Conservation (phyloP, 148 eudicot genomes). For the Dianthus caryophyllus region DNA sequence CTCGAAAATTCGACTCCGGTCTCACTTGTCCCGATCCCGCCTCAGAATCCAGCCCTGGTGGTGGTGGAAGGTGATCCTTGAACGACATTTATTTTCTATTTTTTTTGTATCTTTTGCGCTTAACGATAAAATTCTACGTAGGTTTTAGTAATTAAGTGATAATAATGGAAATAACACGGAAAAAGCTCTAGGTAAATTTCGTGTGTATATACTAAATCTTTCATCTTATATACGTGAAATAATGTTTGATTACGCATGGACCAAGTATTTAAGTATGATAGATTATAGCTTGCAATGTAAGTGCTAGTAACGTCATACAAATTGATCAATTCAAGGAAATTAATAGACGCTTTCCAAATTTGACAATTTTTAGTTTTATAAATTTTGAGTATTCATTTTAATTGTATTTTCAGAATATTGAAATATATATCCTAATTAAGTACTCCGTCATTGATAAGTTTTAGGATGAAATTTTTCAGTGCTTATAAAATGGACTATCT, state of each 20-base stretch:
- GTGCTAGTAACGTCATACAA: constrained; percentile 13
- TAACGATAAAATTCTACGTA: background rate
- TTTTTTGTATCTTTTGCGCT: background rate
- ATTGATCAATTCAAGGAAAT: no score
- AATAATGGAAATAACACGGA: background rate
- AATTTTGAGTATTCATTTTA: no score
- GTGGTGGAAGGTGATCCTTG: background rate
- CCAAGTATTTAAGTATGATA: background rate
- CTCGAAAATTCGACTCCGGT: constrained; percentile 24
- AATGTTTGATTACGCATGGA: background rate
- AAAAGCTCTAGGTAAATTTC: background rate
- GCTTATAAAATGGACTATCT: no score
- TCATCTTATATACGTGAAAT: background rate
- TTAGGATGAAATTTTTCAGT: no score
- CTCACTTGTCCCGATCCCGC: constrained; percentile 15
- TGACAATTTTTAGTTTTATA: no score
- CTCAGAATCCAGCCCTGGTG: constrained; percentile 27
- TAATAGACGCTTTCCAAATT: no score
- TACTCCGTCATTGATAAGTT: no score
- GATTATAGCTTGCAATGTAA: constrained; percentile 10
- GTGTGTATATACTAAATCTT: background rate
- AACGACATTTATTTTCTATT: background rate
- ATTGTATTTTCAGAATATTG: no score
- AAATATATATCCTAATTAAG: no score
- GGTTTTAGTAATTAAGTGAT: background rate